These are phyloP conservation scores for Pyrenochaeta sp. DNA, from an alignment of 2,329 filamentous ascomycete species.

Conservation along the genomic window DNA sequence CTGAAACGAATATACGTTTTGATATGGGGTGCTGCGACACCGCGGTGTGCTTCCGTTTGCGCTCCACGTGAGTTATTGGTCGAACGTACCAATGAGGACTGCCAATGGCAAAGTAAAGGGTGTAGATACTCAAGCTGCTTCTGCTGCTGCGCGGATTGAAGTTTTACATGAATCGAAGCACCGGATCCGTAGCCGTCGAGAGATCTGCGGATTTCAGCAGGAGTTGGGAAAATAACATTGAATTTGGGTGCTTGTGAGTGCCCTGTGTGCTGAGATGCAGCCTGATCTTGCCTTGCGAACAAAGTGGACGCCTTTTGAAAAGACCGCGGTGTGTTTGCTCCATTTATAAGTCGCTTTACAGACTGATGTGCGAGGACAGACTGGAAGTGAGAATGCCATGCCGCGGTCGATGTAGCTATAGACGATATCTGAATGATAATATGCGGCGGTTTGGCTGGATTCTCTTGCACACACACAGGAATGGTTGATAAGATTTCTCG, in stretches of 20 bases:
- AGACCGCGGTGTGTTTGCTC: not conserved
- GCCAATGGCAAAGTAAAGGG: constrained; percentile 79
- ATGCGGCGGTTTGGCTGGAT: constrained; percentile 18
- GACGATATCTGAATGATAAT: constrained; percentile 77
- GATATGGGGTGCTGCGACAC: constrained; percentile 81
- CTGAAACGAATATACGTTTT: constrained; percentile 83
- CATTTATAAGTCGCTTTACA: not conserved
- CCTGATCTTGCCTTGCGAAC: constrained; percentile 14
- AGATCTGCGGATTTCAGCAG: constrained; percentile 77
- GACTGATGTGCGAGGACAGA: constrained; percentile 39
- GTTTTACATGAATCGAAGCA: constrained; percentile 82
- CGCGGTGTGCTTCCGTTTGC: constrained; percentile 36
- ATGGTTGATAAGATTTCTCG: constrained; percentile 66
- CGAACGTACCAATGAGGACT: constrained; percentile 30
- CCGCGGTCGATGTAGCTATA: constrained; percentile 75
- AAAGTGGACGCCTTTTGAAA: constrained; percentile 14
- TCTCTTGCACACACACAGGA: constrained; percentile 43
- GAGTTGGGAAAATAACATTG: constrained; percentile 81
- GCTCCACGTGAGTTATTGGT: not conserved
- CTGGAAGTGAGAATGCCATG: constrained; percentile 72
- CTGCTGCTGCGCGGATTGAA: constrained; percentile 72
- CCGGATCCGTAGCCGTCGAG: constrained; percentile 82
- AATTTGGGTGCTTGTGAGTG: constrained; percentile 62
- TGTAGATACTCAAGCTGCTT: constrained; percentile 78
- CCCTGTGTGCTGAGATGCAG: not conserved